Conservation (phyloP, 2,329 filamentous ascomycete species). For the Parascedosporium putredinis region DNA sequence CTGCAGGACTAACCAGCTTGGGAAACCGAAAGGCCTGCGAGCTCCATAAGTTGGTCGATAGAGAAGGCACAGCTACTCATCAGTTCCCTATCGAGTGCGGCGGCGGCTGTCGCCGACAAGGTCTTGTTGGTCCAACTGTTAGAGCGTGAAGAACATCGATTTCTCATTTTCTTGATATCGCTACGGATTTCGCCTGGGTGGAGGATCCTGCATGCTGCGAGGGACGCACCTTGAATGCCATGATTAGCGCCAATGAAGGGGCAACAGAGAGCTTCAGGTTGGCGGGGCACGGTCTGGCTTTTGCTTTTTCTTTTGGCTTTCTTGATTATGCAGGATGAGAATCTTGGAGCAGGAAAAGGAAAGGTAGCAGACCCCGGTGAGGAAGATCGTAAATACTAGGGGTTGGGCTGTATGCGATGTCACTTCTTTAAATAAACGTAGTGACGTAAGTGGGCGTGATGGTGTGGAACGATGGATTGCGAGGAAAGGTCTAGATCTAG, state of each 20-base stretch:
- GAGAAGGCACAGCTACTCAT: constrained; percentile 86
- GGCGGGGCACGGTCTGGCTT: too few species aligned
- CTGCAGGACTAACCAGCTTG: constrained; percentile 56
- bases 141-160: background rate
- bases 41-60: constrained; percentile 93
- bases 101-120: constrained; percentile 75
- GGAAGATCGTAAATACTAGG: too few species aligned
- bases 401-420: background rate
- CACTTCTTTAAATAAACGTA: background rate
- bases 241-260: background rate
- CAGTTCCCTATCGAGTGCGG: constrained; percentile 82
- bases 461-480: too few species aligned
- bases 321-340: background rate
- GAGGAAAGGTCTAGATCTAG: background rate
- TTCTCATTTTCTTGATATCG: background rate
- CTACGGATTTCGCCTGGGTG: background rate
- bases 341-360: background rate
- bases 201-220: background rate
- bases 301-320: too few species aligned
- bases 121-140: constrained; percentile 45
- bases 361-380: too few species aligned
- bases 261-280: background rate
- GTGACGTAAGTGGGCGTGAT: background rate
- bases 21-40: constrained; percentile 85
- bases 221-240: constrained; percentile 4